Evolutionary conservation across 352 stramenopile genomes (phyloP), one percentile per base, ranked within the genome.

Genomic region (Halophytophthora batemanensis): DNA sequence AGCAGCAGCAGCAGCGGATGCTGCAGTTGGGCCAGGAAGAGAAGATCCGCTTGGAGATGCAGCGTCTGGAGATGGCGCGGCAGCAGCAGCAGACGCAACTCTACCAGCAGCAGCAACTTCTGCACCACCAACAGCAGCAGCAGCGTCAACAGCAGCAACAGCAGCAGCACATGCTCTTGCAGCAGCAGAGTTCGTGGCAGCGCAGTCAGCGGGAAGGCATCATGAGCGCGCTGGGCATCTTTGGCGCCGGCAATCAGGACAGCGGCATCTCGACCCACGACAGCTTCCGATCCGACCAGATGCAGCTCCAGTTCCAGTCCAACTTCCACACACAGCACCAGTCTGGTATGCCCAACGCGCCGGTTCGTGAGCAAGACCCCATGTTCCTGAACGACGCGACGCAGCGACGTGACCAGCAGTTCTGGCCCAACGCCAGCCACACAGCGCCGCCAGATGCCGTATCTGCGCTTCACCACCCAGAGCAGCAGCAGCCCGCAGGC

Each of bases 1-100:
- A 87, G 49, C 71, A 79, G 35, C 72, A 90, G 28, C 77, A 80
- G 25, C 77, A 90, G 50, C 71, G 75, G n/a, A 62, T 93, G 50
- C 61, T 87, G 14, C 69, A 86, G 35, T 59, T 82, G 49, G 74
- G 77, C 43, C 77, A 86, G 37, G 74, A 89, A 54, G 76, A 90
- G 54, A 86, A 93, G 50, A 87, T 90, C 38, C 78, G 79, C 6
- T 68, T 91, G 47, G 82, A 94, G 48, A 90, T 92, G 80, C 79
- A 91, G 56, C 62, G 79, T 12, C 50, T 94, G 40, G 79, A 92
- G 52, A 65, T 90, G 10, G 78, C 71, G 21, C 75, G 78, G 17
- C 68, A 82, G 31, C 74, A 78, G 29, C 71, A 82, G 22, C 64
- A 78, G 38, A 72, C 63, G 22, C 75, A 84, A 25, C 46, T 83